Base-by-base conservation (phyloP, 768 basidiomycete species). In the Brasilioporus rufonigricans region DNA sequence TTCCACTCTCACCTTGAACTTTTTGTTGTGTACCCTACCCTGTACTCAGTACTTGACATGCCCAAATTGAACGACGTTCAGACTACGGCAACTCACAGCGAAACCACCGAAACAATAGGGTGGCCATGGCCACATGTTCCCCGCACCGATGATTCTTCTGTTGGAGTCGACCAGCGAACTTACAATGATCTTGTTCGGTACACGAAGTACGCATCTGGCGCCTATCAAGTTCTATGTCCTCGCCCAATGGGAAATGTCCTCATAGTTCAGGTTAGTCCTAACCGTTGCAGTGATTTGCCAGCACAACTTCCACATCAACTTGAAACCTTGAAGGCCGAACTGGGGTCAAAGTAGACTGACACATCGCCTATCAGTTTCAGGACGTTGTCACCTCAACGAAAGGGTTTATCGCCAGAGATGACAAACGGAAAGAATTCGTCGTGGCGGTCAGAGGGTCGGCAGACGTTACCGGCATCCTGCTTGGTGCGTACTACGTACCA, bases 151-250 rank as follows among this genome's bases (percentile, higher is more conserved):
- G 68, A 71, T 31, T 55, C 60, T 14, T 43, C 53, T 16, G 54
- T 44, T 7, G 74, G 73, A 4, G 70, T 79, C 39, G 64, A 71
- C 44, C 67, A 72, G 26, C 49, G 61, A 19, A 67, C 73, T 1
- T 81, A 78, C 52, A 63, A 74, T 41, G 65, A 80, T 44, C 71
- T 82, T 32, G 74, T 74, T 52, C 71, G 67, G 14, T 80, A 76
- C 58, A 71, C 76, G 1, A 79, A 78, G 60, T 82, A 80, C 58
- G 75, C 81, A 7, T 81, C 80, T 7, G 78, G 78, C 2, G 74
- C 73, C 18, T 81, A 81, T 57, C 78, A 77, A 49, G 49, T 67
- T 24, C 33, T 78, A 8, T 81, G 80, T 52, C 77, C 75, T 5
- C 65, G 68, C 11, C 81, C 81, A n/a, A 63, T 80, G 55, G 80